Conservation (phyloP, 352 stramenopile genomes). For the Phytopythium vexans region DNA sequence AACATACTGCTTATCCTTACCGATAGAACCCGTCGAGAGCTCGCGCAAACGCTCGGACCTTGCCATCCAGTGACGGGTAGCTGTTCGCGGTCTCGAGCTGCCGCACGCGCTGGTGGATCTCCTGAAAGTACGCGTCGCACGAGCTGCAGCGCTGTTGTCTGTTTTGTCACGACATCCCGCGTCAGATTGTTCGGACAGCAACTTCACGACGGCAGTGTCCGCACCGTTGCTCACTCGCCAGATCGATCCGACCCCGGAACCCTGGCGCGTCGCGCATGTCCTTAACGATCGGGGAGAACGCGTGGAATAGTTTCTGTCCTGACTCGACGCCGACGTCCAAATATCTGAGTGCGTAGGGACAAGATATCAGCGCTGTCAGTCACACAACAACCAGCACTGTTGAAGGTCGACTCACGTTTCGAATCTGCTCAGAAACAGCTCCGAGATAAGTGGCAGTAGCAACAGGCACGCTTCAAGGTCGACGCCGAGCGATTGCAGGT, state of each 20-base stretch:
- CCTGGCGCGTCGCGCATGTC: slow-evolving; percentile 47
- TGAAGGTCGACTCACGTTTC: slow-evolving; percentile 35
- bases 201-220: not conserved
- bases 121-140: slow-evolving; percentile 66
- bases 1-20: not conserved
- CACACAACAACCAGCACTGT: not conserved
- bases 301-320: slow-evolving; percentile 62
- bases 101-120: slow-evolving; percentile 53
- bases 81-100: slow-evolving; percentile 21
- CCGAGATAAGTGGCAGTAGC: slow-evolving; percentile 72
- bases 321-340: slow-evolving; percentile 51
- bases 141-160: slow-evolving; percentile 55
- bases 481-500: slow-evolving; percentile 56
- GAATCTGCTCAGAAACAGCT: slow-evolving; percentile 65
- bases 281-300: slow-evolving; percentile 74
- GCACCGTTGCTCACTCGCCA: slow-evolving; percentile 74
- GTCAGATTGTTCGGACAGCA: slow-evolving; percentile 1
- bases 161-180: not conserved
- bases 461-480: slow-evolving; percentile 74
- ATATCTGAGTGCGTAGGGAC: slow-evolving; percentile 29
- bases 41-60: slow-evolving; percentile 38
- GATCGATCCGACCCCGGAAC: slow-evolving; percentile 55
- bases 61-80: slow-evolving; percentile 39
- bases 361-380: slow-evolving; percentile 1
- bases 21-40: slow-evolving; percentile 44